Evolutionary conservation across 495 filamentous ascomycete species (phyloP), one percentile per base, ranked within the genome.

Genomic region (Penicillium parvum): DNA sequence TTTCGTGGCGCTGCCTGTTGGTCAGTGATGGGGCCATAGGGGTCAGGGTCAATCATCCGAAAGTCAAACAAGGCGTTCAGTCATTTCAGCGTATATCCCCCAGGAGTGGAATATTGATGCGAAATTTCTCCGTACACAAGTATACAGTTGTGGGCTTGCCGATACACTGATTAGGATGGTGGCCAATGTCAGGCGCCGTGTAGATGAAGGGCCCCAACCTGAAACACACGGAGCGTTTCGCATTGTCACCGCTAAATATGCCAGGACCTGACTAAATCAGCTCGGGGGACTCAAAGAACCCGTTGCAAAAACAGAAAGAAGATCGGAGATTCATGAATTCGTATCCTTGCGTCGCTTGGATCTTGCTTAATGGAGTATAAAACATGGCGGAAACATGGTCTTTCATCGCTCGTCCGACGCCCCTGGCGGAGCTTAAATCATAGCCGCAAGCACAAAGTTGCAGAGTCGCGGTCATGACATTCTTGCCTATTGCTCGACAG

Each of bases 191-290:
- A 32, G 28, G 38, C 41, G 12, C 51, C 29, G 38, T 25, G 35
- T 42, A 52, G 40, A 55, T 55, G 48, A 50, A 27, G 23, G 10
- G 29, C 40, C 36, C 25, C 30, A 56, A 53, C 38, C 14, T 59
- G 56, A 59, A 59, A 59, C 56, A 43, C 5, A 22, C 42, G 48
- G 45, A 36, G 40, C 47, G 27, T 43, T 45, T 40, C 45, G 18
- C 30, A 38, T 37, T 14, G 30, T 20, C 18, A 23, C 28, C 32
- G 45, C 41, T 38, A 12, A 20, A 42, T 32, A 25, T 28, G 9
- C 22, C 37, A 26, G 18, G 29, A 40, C 39, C 45, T 43, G 28
- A 18, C 52, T 49, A 19, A 52, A 47, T 23, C 21, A n/a, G n/a
- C n/a, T n/a, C n/a, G n/a, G n/a, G n/a, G n/a, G 37, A 29, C 30